Evolutionary conservation across 495 filamentous ascomycete genomes (phyloP).

Genomic region (Pyrenula massariospora): DNA sequence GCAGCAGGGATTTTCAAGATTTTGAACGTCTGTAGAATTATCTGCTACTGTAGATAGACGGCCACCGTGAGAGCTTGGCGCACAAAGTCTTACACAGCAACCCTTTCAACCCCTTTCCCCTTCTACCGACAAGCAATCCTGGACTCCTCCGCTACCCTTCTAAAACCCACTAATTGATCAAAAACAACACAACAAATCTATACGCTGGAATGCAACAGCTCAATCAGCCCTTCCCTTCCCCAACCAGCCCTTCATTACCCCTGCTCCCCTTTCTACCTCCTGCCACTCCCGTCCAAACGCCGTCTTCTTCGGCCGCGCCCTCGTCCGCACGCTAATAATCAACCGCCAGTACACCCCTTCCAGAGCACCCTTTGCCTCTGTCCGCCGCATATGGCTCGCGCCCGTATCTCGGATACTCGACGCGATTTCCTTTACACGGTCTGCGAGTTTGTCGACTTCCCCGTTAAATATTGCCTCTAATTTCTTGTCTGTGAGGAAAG

Average conservation of each 20-base stretch:
- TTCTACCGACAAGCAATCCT: too few species aligned
- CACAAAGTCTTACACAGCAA: neutral
- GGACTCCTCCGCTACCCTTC: too few species aligned
- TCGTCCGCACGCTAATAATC: constrained; percentile 55
- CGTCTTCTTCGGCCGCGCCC: constrained; percentile 42
- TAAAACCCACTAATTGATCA: too few species aligned
- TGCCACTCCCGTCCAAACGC: constrained; percentile 35
- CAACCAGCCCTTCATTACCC: neutral
- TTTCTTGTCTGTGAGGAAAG: constrained; percentile 15
- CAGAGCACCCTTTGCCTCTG: constrained; percentile 60
- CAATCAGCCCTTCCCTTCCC: too few species aligned
- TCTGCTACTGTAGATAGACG: neutral
- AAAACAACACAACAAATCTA: too few species aligned
- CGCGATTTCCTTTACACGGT: constrained; percentile 52
- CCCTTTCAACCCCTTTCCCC: too few species aligned
- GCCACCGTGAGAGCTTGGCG: neutral
- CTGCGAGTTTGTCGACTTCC: constrained; percentile 54
- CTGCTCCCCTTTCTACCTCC: constrained; percentile 3
- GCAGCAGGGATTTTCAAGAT: too few species aligned
- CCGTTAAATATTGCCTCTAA: constrained; percentile 48
- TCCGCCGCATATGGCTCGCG: constrained; percentile 56
- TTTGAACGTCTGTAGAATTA: neutral
- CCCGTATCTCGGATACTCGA: constrained; percentile 63
- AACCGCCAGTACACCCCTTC: constrained; percentile 63
- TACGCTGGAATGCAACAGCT: too few species aligned